These are phyloP conservation scores for Multifurca ochricompacta DNA, from an alignment of 768 basidiomycete species.

Conservation along the genomic window DNA sequence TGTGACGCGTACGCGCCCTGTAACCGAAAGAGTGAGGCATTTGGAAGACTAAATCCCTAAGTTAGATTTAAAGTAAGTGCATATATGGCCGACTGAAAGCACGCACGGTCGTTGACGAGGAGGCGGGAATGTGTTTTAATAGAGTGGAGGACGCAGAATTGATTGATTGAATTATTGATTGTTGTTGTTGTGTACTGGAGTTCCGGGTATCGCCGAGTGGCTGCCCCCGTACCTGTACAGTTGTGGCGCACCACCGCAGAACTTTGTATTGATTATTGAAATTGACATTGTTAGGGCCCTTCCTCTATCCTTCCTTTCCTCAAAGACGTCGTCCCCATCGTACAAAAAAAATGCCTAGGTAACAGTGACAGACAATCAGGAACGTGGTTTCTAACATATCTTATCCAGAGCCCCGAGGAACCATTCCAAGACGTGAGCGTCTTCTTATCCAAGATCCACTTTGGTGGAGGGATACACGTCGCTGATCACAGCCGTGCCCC, in stretches of 20 bases:
- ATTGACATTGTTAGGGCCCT: slow-evolving; percentile 32
- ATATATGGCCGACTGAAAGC: slow-evolving; percentile 14
- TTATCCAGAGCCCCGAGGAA: slow-evolving; percentile 75
- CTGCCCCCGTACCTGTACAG: slow-evolving; percentile 56
- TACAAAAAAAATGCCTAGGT: slow-evolving; percentile 86
- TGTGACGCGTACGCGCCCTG: slow-evolving; percentile 99
- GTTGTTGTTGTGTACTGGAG: slow-evolving; percentile 32
- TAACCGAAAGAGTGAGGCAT: slow-evolving; percentile 99
- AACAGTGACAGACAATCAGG: slow-evolving; percentile 29
- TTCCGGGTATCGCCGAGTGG: slow-evolving; percentile 59
- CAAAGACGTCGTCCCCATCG: slow-evolving; percentile 24
- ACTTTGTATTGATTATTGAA: slow-evolving; percentile 26
- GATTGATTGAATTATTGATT: no score
- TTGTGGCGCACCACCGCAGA: slow-evolving; percentile 40
- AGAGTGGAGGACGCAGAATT: no score
- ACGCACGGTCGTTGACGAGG: slow-evolving; percentile 34
- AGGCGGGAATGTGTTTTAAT: not conserved
- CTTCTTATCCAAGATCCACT: slow-evolving; percentile 56
- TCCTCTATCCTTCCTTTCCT: slow-evolving; percentile 20
- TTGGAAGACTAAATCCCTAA: slow-evolving; percentile 43
- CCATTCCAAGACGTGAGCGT: slow-evolving; percentile 88
- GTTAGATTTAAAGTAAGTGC: slow-evolving; percentile 7
- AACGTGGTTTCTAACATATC: slow-evolving; percentile 21
- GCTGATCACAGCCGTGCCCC: slow-evolving; percentile 63
- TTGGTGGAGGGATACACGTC: slow-evolving; percentile 52